Base-by-base conservation (phyloP, 1,284 basidiomycete species). In the Trichosporon sp. region DNA sequence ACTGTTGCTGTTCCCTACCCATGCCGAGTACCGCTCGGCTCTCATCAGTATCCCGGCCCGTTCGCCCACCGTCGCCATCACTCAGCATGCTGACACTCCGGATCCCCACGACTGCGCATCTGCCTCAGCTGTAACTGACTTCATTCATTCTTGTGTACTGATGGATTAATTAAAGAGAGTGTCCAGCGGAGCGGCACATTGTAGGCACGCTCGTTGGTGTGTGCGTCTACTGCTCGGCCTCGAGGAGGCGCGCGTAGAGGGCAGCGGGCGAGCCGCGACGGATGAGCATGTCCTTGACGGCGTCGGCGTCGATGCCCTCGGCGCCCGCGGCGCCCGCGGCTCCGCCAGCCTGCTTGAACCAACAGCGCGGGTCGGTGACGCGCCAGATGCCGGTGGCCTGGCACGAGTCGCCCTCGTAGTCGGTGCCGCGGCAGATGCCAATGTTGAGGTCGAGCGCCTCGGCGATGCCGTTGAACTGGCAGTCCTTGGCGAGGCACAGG, bases 351-450 rank as follows among this genome's bases (percentile, higher is more conserved):
- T 5, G 38, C 38, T 18, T 42, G 51, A 56, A 56, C 51, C 51
- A 64, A 62, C 66, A 67, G 15, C 21, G 11, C 32, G 66, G 66
- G 62, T 67, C 62, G 47, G 63, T 51, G 34, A 67, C 25, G 31
- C 47, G 32, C 62, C 62, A 67, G 51, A 67, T 25, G 34, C 66
- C 62, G 23, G 62, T 56, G 5, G 66, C 66, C 25, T 51, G 32
- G 60, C 66, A 67, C 25, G 12, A 29, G 51, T 56, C 51, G 51
- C 9, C 21, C 8, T 15, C 4, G 51, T 27, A 25, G 51, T 56
- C 25, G 15, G 38, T 6, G 51, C 51, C 51, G 51, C 51, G 51
- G 25, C 60, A 67, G 11, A n/a, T n/a, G 15, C 12, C 66, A 2
- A 34, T 31, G 31, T 29, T 27, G 32, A 67, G 44, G 12, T 29